Base-by-base conservation (phyloP, 371 early-diverging fungal species). In the Apophysomyces elegans region DNA sequence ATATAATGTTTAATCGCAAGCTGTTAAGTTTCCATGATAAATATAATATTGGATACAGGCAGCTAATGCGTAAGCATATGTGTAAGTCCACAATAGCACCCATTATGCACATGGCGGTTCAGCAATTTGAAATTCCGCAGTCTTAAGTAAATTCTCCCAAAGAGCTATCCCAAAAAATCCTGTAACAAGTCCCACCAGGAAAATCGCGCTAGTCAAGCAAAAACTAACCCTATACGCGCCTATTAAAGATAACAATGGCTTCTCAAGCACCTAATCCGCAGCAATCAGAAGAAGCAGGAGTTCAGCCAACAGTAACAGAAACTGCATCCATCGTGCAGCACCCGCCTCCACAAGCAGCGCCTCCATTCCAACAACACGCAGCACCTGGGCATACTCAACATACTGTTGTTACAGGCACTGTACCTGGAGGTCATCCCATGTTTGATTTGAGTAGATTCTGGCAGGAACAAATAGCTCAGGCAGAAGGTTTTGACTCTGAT, bases 401-500 rank as follows among this genome's bases (percentile, higher is more conserved):
- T 50, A 18, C 54, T 11, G 54, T 50, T 2, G 54, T 50, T 9
- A 50, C 54, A 50, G 54, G 54, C 54, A 50, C 54, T 5, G 54
- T 50, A 9, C 67, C 72, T 54, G 64, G 70, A 13, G 76, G 73
- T 6, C 78, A 78, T 59, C 83, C 83, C 47, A 77, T 77, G 7
- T 83, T 83, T 64, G 80, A 83, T 62, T 64, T 80, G 26, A 65
- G 54, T 21, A 78, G 76, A 50, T 83, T 83, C 26, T 83, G 83
- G 83, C 74, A 75, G 60, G 83, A 83, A 16, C 79, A 83, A 54
- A 59, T 80, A 65, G 37, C 56, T 37, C 59, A 68, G 12, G 80
- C 77, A 18, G 77, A 75, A 18, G 60, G 61, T 9, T 75, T 75
- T 65, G 79, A 83, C 58, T 74, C 80, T 37, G 97, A 97, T 74